phyloP scores from a whole-genome alignment of 31 red algal genomes.

The Odonthalia washingtoniensis region DNA sequence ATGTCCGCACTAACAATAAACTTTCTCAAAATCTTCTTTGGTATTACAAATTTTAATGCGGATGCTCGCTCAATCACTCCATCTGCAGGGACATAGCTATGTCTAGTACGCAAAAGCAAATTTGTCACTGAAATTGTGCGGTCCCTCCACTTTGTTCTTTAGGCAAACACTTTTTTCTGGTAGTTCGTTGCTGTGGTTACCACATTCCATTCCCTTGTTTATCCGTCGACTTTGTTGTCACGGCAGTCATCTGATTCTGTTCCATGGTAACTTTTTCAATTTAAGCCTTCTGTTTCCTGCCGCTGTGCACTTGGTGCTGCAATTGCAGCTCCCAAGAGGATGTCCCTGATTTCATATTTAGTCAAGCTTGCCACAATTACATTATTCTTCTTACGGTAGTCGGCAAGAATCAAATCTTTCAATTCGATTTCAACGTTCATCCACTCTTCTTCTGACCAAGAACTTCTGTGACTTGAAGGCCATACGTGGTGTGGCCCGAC shows the following conservation, averaged over 20 bases:
- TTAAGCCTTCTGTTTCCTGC: conserved; percentile 94
- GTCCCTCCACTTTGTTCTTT: conserved; percentile 87
- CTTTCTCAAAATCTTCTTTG: conserved; percentile 86
- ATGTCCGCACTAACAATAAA: conserved; percentile 84
- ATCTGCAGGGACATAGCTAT: conserved; percentile 85
- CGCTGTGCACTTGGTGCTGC: conserved; percentile 84
- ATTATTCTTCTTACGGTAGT: conserved; percentile 99
- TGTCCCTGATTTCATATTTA: conserved; percentile 92
- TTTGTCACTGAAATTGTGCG: conserved; percentile 90
- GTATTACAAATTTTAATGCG: conserved; percentile 82
- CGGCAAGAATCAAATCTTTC: too few relatives aligned
- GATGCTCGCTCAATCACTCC: conserved; percentile 28
- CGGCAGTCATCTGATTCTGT: conserved; percentile 93
- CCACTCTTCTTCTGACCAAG: conserved; percentile 88
- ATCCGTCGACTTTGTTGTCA: conserved; percentile 82
- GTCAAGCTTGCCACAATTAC: conserved; percentile 96
- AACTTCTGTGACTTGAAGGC: too few relatives aligned
- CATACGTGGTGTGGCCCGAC: conserved; percentile 91
- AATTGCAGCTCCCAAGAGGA: conserved; percentile 95
- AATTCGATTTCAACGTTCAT: conserved; percentile 87
- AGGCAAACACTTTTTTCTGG: conserved; percentile 87
- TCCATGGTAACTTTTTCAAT: conserved; percentile 92
- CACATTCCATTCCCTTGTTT: conserved; percentile 85
- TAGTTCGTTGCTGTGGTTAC: conserved; percentile 93
- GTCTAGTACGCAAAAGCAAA: conserved; percentile 83